Evolutionary conservation across 768 basidiomycete genomes (phyloP).

Genomic region (Tremella yokohamensis): DNA sequence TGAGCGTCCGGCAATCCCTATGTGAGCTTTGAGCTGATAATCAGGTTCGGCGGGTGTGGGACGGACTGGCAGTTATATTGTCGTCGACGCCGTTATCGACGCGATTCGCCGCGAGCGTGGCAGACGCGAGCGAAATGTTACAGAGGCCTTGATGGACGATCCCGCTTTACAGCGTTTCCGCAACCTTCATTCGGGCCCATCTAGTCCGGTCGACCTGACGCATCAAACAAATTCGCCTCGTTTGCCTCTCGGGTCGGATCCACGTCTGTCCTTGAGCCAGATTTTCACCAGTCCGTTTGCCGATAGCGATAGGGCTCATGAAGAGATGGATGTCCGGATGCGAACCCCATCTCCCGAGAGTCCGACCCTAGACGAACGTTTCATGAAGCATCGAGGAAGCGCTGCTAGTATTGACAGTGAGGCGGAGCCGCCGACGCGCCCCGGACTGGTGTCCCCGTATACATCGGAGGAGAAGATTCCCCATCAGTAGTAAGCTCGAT

Average conservation of each 20-base stretch:
- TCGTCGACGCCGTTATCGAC: slow-evolving; percentile 56
- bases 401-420: slow-evolving; percentile 3
- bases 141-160: neutral
- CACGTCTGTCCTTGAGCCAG: neutral
- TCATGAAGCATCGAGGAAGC: slow-evolving; percentile 9
- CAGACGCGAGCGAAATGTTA: neutral
- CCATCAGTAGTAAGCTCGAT: slow-evolving; percentile 18
- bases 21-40: neutral
- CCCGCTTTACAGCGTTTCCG: slow-evolving; percentile 1
- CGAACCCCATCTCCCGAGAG: neutral
- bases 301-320: neutral
- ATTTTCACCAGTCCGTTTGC: neutral
- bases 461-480: slow-evolving; percentile 34
- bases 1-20: slow-evolving; percentile 19
- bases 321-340: neutral
- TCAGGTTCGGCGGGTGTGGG: slow-evolving; percentile 85
- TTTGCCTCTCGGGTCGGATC: neutral
- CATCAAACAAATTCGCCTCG: neutral
- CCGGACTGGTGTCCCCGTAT: slow-evolving; percentile 25
- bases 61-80: slow-evolving; percentile 88
- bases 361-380: slow-evolving; percentile 6
- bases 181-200: neutral
- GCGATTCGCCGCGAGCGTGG: slow-evolving; percentile 34
- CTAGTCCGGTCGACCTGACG: neutral
- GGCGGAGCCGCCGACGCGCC: slow-evolving; percentile 11